phyloP scores from a whole-genome alignment of 306 rosid species.

The barrel medic (Medicago truncatula) region DNA sequence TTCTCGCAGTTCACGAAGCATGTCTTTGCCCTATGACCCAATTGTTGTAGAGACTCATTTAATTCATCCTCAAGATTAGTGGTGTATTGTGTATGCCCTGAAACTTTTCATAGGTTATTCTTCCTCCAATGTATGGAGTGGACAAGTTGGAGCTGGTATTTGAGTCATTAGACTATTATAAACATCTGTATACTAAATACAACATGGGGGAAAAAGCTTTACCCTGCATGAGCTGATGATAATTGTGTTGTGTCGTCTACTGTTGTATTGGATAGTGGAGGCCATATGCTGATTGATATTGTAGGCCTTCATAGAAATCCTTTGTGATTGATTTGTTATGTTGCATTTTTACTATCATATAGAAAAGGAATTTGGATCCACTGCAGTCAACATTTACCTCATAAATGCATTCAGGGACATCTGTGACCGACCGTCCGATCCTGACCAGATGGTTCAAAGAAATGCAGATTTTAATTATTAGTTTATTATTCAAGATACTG shows the following conservation, averaged over 20 bases:
- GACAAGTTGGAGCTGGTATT: conserved; percentile 22
- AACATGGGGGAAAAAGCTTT: conserved; percentile 10
- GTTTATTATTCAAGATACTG: too few species aligned
- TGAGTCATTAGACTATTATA: conserved; percentile 44
- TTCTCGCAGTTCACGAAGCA: conserved; percentile 41
- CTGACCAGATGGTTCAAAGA: too few species aligned
- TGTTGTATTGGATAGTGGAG: conserved; percentile 39
- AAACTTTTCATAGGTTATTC: conserved; percentile 43
- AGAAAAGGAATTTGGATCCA: not conserved
- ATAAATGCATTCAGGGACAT: too few species aligned
- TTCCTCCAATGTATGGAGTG: conserved; percentile 44
- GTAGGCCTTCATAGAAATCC: not conserved
- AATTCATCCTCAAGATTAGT: conserved; percentile 34
- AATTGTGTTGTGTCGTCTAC: conserved; percentile 7
- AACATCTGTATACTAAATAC: conserved; percentile 38
- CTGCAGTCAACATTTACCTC: too few species aligned
- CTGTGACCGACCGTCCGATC: too few species aligned
- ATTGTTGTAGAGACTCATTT: conserved; percentile 36
- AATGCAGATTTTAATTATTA: too few species aligned
- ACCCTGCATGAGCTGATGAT: conserved; percentile 36
- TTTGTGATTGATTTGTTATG: conserved; percentile 13
- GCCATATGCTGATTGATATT: not conserved
- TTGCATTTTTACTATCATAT: not conserved
- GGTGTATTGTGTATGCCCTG: conserved; percentile 39
- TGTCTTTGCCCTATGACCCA: conserved; percentile 19